Evolutionary conservation across 805 yeast species (phyloP).

Genomic region (Lipomyces yamanashiensis): DNA sequence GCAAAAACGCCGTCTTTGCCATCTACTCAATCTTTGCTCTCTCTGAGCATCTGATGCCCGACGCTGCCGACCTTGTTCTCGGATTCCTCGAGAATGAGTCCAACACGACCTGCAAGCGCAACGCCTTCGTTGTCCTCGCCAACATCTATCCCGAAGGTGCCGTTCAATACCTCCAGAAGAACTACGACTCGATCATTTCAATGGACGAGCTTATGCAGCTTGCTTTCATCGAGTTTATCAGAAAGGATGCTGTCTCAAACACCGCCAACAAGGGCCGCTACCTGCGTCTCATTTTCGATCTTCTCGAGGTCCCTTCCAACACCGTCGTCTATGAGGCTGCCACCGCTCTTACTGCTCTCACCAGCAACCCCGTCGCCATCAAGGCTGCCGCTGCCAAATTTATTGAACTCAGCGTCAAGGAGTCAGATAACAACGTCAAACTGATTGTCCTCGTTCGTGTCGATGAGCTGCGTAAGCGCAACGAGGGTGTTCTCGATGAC

Average conservation of each 20-base stretch:
- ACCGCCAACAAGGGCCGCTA: constrained; percentile 73
- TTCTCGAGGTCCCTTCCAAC: constrained; percentile 69
- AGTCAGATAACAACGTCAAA: constrained; percentile 94
- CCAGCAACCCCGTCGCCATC: constrained; percentile 66
- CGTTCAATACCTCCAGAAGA: constrained; percentile 76
- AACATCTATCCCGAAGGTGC: constrained; percentile 85
- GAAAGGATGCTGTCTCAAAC: constrained; percentile 71
- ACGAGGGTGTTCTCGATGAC: constrained; percentile 84
- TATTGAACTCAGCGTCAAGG: constrained; percentile 86
- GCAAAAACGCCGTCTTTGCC: constrained; percentile 96
- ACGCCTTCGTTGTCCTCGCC: constrained; percentile 88
- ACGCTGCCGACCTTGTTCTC: constrained; percentile 84
- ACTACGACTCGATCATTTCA: constrained; percentile 60
- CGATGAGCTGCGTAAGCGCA: constrained; percentile 68
- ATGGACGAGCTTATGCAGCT: constrained; percentile 85
- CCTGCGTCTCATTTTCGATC: constrained; percentile 68
- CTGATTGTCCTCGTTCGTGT: constrained; percentile 88
- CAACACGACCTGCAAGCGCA: constrained; percentile 92
- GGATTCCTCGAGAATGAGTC: constrained; percentile 78
- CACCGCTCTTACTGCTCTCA: constrained; percentile 65
- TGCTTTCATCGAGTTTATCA: constrained; percentile 87
- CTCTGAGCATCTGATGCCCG: constrained; percentile 88
- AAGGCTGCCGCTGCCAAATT: constrained; percentile 82
- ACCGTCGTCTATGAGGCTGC: constrained; percentile 92
- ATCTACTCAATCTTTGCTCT: constrained; percentile 79